Conservation (phyloP, 768 basidiomycete species). For the Boletellus ananiceps region DNA sequence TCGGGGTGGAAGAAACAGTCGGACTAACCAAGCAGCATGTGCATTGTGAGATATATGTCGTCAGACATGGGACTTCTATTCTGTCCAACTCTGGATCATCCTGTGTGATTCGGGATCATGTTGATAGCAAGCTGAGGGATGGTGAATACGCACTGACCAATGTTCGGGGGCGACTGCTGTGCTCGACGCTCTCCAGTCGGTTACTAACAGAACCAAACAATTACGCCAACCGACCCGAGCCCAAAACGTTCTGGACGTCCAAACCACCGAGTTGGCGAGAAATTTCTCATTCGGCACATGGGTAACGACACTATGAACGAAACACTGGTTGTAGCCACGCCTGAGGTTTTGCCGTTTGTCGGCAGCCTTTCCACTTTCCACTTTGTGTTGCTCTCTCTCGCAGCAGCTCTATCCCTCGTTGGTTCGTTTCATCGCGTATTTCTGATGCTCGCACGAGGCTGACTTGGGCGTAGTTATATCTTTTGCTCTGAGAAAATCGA, state of each 20-base stretch:
- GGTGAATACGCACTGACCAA: too few relatives aligned
- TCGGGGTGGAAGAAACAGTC: too few relatives aligned
- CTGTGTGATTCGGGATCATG: too few relatives aligned
- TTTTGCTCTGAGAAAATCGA: constrained; percentile 40
- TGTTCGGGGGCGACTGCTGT: too few relatives aligned
- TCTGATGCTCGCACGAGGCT: constrained; percentile 7
- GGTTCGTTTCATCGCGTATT: constrained; percentile 32
- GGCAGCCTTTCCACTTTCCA: constrained; percentile 37
- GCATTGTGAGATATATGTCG: too few relatives aligned
- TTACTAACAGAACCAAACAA: constrained; percentile 24
- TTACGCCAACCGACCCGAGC: background rate
- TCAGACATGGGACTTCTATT: too few relatives aligned
- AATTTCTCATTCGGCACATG: constrained; percentile 9
- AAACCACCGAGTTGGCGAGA: background rate
- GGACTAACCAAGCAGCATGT: too few relatives aligned
- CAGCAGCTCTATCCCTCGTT: constrained; percentile 40
- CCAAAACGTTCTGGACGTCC: too few relatives aligned
- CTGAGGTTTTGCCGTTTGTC: constrained; percentile 36
- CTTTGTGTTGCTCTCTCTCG: constrained; percentile 40
- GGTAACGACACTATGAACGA: constrained; percentile 3
- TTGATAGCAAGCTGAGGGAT: too few relatives aligned
- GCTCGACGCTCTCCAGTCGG: background rate
- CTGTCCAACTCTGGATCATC: too few relatives aligned
- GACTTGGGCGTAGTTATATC: constrained; percentile 40
- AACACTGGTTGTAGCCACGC: constrained; percentile 12